These are phyloP conservation scores for Paracoccidioides lutzii DNA, from an alignment of 2,329 filamentous ascomycete species.

Conservation along the genomic window DNA sequence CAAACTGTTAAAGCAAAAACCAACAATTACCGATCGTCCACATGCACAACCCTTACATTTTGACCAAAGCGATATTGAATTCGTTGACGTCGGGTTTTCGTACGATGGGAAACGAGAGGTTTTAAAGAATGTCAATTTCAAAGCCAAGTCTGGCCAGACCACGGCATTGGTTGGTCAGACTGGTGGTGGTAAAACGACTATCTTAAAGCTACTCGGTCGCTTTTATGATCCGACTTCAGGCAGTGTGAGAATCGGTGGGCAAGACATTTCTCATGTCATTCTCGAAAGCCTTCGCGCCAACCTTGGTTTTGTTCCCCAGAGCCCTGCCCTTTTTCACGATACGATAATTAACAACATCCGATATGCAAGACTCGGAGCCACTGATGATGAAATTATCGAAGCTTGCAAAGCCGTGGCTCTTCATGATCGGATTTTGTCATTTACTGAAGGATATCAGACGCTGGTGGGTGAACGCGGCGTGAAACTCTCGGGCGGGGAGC, in stretches of 20 bases:
- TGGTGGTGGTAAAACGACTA: conserved; percentile 45
- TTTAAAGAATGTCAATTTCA: conserved; percentile 37
- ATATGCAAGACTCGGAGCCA: conserved; percentile 50
- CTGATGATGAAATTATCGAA: conserved; percentile 45
- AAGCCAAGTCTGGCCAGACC: conserved; percentile 37
- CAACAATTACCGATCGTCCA: conserved; percentile 30
- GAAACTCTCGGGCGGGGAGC: conserved; percentile 40
- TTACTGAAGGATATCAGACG: conserved; percentile 41
- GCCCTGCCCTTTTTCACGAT: conserved; percentile 51
- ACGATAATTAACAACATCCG: conserved; percentile 52
- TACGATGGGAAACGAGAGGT: conserved; percentile 40
- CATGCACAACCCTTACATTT: conserved; percentile 29
- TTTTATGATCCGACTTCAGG: conserved; percentile 42
- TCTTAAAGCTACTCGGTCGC: conserved; percentile 42
- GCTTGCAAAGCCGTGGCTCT: conserved; percentile 51
- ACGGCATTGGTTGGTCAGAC: conserved; percentile 46
- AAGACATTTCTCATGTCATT: conserved; percentile 46
- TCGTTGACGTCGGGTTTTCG: conserved; percentile 39
- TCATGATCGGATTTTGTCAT: conserved; percentile 50
- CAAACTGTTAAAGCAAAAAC: conserved; percentile 36
- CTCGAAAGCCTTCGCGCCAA: conserved; percentile 44
- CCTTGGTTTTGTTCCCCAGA: conserved; percentile 53
- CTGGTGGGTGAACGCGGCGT: conserved; percentile 38
- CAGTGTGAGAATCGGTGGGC: conserved; percentile 40
- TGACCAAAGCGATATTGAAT: conserved; percentile 34